Evolutionary conservation across 345 rosid genomes (phyloP).

Genomic region (Moricandia arvensis): DNA sequence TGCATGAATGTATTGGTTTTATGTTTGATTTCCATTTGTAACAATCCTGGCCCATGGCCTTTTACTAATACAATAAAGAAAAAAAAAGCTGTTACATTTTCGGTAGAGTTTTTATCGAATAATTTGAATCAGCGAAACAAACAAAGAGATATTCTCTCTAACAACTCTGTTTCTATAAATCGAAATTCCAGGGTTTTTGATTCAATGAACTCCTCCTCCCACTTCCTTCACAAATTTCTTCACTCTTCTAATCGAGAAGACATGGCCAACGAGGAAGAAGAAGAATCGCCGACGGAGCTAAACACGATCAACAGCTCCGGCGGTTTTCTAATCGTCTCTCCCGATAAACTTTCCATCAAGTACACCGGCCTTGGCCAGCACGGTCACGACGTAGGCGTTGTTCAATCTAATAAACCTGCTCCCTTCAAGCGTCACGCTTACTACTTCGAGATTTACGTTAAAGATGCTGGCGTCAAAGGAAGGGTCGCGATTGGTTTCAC

Average conservation of each 20-base stretch:
- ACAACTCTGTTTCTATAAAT: neutral
- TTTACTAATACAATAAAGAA: too few species aligned
- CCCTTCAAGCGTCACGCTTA: conserved; percentile 35
- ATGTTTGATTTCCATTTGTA: too few species aligned
- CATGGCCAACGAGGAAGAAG: conserved; percentile 55
- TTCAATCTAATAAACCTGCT: conserved; percentile 72
- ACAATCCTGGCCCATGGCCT: too few species aligned
- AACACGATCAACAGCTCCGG: conserved; percentile 82
- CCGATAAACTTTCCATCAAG: conserved; percentile 71
- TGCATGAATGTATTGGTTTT: too few species aligned
- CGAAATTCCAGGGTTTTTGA: conserved; percentile 20
- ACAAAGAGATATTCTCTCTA: neutral
- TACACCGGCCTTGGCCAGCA: conserved; percentile 58
- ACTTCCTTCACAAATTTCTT: conserved; percentile 49
- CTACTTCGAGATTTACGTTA: conserved; percentile 64
- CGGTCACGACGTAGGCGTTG: conserved; percentile 82
- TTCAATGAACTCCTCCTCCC: conserved; percentile 36
- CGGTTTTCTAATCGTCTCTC: conserved; percentile 62
- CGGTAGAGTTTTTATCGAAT: too few species aligned
- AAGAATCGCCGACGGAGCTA: conserved; percentile 74
- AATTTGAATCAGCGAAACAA: neutral
- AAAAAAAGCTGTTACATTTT: too few species aligned
- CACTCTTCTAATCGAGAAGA: conserved; percentile 31
- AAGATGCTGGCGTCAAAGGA: conserved; percentile 70
- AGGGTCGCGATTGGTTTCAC: conserved; percentile 69